These are phyloP conservation scores for Aspergillus steynii DNA, from an alignment of 495 filamentous ascomycete species.

Conservation along the genomic window DNA sequence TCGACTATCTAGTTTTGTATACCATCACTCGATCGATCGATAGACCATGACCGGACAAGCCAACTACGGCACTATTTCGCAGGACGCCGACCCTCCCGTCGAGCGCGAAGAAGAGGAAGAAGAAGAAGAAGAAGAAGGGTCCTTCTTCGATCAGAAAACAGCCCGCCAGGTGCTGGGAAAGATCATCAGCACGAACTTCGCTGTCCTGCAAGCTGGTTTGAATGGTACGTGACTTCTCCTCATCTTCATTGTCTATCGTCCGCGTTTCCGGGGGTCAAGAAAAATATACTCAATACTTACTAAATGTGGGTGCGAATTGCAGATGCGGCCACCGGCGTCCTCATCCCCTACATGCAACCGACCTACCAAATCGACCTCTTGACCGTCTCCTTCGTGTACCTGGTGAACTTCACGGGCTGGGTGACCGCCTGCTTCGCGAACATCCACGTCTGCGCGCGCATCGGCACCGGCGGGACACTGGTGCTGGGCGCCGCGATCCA, in stretches of 20 bases:
- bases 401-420: conserved; percentile 48
- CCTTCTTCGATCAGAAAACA: conserved; percentile 10
- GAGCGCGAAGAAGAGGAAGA: not conserved
- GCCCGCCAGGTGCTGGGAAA: conserved; percentile 30
- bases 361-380: conserved; percentile 47
- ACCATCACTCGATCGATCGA: too few species aligned
- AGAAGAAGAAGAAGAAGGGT: not conserved
- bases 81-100: conserved; percentile 5
- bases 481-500: conserved; percentile 50
- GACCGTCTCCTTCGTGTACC: conserved; percentile 49
- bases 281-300: too few species aligned
- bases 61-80: conserved; percentile 6
- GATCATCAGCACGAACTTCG: conserved; percentile 50
- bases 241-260: not conserved
- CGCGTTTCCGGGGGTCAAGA: too few species aligned
- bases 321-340: conserved; percentile 51
- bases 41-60: not conserved
- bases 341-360: conserved; percentile 54
- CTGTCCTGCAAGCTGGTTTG: conserved; percentile 53
- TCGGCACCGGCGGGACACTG: conserved; percentile 49
- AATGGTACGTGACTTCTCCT: conserved; percentile 28
- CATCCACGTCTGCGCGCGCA: conserved; percentile 42
- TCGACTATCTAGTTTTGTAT: too few species aligned
- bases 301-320: not conserved
- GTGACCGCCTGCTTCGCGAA: conserved; percentile 48